These are phyloP conservation scores for Halophytophthora polymorphica DNA, from an alignment of 352 stramenopile genomes.

Conservation along the genomic window DNA sequence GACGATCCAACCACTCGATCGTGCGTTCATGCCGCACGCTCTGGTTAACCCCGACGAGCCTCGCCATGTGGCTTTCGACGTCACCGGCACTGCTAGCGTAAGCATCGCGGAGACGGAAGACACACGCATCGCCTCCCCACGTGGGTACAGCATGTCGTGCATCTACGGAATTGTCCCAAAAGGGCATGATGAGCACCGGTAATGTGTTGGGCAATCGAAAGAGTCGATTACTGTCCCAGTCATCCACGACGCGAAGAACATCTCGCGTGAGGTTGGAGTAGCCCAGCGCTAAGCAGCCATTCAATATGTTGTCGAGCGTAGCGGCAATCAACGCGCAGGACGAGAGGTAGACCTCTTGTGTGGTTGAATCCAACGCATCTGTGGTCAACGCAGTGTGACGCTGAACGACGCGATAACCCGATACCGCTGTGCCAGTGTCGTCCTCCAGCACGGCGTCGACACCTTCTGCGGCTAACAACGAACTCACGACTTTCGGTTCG, in stretches of 20 bases:
- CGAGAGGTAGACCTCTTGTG: too few relatives aligned
- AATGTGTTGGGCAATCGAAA: constrained; percentile 14
- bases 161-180: constrained; percentile 11
- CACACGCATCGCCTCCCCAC: constrained; percentile 7
- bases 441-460: constrained; percentile 16
- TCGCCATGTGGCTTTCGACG: background rate
- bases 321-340: background rate
- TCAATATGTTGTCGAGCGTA: constrained; percentile 20
- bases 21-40: background rate
- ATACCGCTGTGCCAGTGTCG: constrained; percentile 5
- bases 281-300: constrained; percentile 10
- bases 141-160: constrained; percentile 6
- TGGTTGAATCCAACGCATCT: constrained; percentile 11
- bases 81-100: background rate
- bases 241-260: constrained; percentile 12
- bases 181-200: constrained; percentile 17
- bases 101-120: constrained; percentile 3
- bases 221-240: constrained; percentile 8
- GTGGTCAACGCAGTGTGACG: background rate
- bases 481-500: constrained; percentile 19
- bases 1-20: constrained; percentile 1
- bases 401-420: constrained; percentile 29
- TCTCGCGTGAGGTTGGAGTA: constrained; percentile 21
- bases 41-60: background rate
- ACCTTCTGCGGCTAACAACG: constrained; percentile 23